These are phyloP conservation scores for Eutrema salsugineum DNA, from an alignment of 441 rosid species.

Conservation along the genomic window DNA sequence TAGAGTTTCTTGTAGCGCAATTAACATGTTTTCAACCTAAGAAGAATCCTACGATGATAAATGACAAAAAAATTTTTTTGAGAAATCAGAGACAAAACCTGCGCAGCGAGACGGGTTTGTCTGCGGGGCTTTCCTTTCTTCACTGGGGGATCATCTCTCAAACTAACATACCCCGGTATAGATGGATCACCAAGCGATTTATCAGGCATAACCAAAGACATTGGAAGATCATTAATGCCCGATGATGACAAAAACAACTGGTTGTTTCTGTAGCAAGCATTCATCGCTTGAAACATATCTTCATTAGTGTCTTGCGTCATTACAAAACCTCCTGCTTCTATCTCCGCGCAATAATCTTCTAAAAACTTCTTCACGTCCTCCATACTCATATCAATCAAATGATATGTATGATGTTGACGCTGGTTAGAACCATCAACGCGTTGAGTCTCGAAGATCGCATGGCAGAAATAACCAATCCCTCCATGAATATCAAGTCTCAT, in stretches of 20 bases:
- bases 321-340: conserved; percentile 34
- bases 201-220: not conserved
- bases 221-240: not conserved
- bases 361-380: conserved; percentile 49
- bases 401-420: conserved; percentile 30
- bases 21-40: not conserved
- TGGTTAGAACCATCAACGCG: not conserved
- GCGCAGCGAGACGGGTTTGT: conserved; percentile 40
- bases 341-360: conserved; percentile 40
- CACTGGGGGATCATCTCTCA: not conserved
- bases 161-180: not conserved
- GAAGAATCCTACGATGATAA: not conserved
- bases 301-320: conserved; percentile 49
- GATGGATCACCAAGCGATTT: not conserved
- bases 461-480: conserved; percentile 51
- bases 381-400: conserved; percentile 36
- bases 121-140: conserved; percentile 7
- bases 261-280: conserved; percentile 34
- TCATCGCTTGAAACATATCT: conserved; percentile 49
- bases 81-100: conserved; percentile 39
- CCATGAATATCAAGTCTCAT: conserved; percentile 46
- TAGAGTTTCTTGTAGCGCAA: not conserved
- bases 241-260: not conserved
- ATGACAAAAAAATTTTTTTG: too few species aligned
- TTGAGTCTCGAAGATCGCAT: conserved; percentile 45